These are phyloP conservation scores for Penicillium cinerascens DNA, from an alignment of 495 filamentous ascomycete genomes.

Conservation along the genomic window DNA sequence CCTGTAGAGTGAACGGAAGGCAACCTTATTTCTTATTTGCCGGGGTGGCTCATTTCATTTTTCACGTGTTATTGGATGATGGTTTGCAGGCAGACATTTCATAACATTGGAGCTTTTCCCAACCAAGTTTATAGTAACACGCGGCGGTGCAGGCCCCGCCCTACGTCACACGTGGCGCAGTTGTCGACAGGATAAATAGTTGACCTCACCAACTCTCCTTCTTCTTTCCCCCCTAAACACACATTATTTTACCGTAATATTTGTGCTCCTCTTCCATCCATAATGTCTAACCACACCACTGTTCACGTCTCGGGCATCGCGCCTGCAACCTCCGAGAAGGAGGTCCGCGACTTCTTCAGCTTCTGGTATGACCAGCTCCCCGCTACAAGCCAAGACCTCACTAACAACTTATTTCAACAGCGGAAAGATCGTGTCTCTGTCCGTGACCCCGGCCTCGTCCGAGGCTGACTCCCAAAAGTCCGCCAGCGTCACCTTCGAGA, in stretches of 20 bases:
- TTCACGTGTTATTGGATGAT: background rate
- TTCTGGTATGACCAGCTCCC: conserved; percentile 69
- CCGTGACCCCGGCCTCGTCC: conserved; percentile 63
- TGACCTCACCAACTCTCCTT: conserved; percentile 5
- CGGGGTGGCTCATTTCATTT: background rate
- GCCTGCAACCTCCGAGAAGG: conserved; percentile 73
- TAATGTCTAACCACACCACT: conserved; percentile 47
- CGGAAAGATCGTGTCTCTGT: conserved; percentile 83
- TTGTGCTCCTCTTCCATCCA: conserved; percentile 7
- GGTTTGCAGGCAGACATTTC: conserved; percentile 17
- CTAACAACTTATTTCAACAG: conserved; percentile 46
- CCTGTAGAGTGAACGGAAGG: background rate
- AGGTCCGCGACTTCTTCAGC: conserved; percentile 95
- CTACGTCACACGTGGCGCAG: conserved; percentile 35
- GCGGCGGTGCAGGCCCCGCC: conserved; percentile 27
- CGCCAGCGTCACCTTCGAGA: conserved; percentile 92
- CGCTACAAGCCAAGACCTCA: background rate
- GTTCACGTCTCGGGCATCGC: conserved; percentile 77
- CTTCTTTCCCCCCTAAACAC: background rate
- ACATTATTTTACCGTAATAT: background rate
- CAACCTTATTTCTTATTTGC: background rate
- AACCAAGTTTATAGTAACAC: background rate
- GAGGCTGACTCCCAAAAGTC: conserved; percentile 62
- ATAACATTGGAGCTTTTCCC: background rate
- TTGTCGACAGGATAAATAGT: conserved; percentile 9